Conservation (phyloP, 495 filamentous ascomycete genomes). For the Aspergillus hancockii region DNA sequence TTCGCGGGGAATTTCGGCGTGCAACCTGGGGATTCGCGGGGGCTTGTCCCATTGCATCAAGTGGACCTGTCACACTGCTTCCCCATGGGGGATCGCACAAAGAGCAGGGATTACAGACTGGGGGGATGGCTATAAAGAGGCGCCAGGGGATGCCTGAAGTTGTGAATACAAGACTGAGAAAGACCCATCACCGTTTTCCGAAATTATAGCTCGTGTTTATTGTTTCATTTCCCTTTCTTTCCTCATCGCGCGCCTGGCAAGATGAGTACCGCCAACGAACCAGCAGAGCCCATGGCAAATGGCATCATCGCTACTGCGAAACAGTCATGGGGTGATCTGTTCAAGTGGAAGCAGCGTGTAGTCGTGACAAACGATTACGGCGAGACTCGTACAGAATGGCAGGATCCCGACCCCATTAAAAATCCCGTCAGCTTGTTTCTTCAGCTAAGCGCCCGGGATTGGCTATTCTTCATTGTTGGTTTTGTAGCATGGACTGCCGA, state of each 20-base stretch:
- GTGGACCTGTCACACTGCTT: slow-evolving; percentile 2
- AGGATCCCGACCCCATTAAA: slow-evolving; percentile 53
- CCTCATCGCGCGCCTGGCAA: neutral
- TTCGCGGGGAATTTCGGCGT: slow-evolving; percentile 13
- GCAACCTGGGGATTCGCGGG: slow-evolving; percentile 1
- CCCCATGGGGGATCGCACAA: slow-evolving; percentile 9
- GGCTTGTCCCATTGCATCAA: neutral
- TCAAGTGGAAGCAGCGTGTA: slow-evolving; percentile 68
- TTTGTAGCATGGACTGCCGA: slow-evolving; percentile 67
- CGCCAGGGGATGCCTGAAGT: neutral
- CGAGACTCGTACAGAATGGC: slow-evolving; percentile 57
- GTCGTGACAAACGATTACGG: slow-evolving; percentile 60
- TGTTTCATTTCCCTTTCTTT: neutral
- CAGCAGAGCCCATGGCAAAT: slow-evolving; percentile 59
- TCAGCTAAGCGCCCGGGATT: slow-evolving; percentile 55
- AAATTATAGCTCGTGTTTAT: neutral
- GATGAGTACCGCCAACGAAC: slow-evolving; percentile 39
- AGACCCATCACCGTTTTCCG: neutral
- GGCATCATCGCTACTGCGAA: slow-evolving; percentile 58
- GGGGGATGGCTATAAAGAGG: neutral
- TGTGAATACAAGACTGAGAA: neutral
- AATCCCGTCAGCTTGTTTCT: slow-evolving; percentile 64
- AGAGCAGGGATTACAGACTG: neutral
- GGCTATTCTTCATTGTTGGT: slow-evolving; percentile 66
- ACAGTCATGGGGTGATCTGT: slow-evolving; percentile 63